Evolutionary conservation across 2,329 filamentous ascomycete genomes (phyloP), one percentile per base, ranked within the genome.

Genomic region (Neonectria ditissima): DNA sequence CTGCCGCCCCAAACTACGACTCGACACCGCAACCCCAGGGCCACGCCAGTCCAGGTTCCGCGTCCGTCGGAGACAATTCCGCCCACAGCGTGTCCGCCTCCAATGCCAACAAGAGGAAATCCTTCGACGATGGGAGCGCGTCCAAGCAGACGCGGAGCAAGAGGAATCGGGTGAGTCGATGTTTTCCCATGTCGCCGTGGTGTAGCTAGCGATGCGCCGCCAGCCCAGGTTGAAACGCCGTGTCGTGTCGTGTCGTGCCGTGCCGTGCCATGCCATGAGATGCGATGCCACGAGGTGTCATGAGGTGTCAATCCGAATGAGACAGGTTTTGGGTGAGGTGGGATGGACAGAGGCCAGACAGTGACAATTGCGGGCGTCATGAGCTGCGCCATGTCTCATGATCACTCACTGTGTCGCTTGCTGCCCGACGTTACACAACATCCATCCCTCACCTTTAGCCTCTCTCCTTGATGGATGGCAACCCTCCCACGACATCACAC

Each of bases 61-160:
- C 78, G 53, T 74, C 75, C 55, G 71, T 76, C 83, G 81, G 83
- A 80, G 81, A 82, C 75, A 83, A 83, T 84, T 83, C 82, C 83
- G 81, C 83, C 66, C 77, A 72, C 28, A 66, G 67, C 50, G 68
- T 68, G 58, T 66, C 66, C 44, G 60, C 66, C 51, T 70, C 64
- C 59, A 73, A 65, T 65, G 66, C 69, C 68, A 77, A 66, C 67
- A 80, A 78, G 75, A 76, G 76, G 57, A 80, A 80, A 75, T 78
- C 77, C 16, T 74, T 80, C 10, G 81, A 82, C 39, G 83, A 84
- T 41, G 81, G 78, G 1, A 69, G 69, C 14, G 68, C 52, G 28
- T 24, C 55, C 24, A 86, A 84, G 75, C 84, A 86, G 77, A 86
- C 86, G 76, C 79, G 86, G 69, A 88, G 85, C 75, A 89, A 89